Evolutionary conservation across 352 stramenopile species (phyloP), one percentile per base, ranked within the genome.

Genomic region (Thraustotheca clavata): DNA sequence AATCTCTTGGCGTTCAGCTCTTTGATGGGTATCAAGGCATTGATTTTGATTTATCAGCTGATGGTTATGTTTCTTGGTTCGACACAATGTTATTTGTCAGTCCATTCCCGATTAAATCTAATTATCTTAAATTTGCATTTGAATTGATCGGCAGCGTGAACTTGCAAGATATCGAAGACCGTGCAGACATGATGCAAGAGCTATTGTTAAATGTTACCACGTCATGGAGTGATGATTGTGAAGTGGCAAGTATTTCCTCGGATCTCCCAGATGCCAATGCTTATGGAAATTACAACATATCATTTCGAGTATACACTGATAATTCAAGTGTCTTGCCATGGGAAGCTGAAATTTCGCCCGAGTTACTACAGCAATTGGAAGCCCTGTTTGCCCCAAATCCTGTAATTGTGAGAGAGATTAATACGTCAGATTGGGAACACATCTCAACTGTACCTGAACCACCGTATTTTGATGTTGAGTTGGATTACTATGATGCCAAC

Each of bases 51-150:
- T 24, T 52, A 11, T 24, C 24, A 24, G 43, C 43, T 9, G 43
- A 52, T 18, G 43, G 43, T 9, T 52, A 52, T 31, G 43, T 52
- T 11, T 52, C 43, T 24, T 52, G 43, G 43, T 52, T 52, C n/a
- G 34, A 52, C 43, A 35, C 43, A 31, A 31, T 52, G 24, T 24
- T 52, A 31, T 52, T 20, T 31, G n/a, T 52, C 12, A 24, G 24
- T 2, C 43, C 43, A 31, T 9, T 26, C 9, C 43, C 43, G 43
- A 24, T 52, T 11, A 52, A 9, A 2, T 9, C 9, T 14, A 20
- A 24, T 9, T 52, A 35, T 24, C 24, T 31, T 9, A 24, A 18
- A 24, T 24, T 52, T 2, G 16, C 14, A 11, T 52, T 26, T 3
- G 34, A 24, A 2, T 52, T 52, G 6, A 18, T 35, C 43, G 43